Base-by-base conservation (phyloP, 2,329 filamentous ascomycete genomes). In the Pleurostoma richardsiae region DNA sequence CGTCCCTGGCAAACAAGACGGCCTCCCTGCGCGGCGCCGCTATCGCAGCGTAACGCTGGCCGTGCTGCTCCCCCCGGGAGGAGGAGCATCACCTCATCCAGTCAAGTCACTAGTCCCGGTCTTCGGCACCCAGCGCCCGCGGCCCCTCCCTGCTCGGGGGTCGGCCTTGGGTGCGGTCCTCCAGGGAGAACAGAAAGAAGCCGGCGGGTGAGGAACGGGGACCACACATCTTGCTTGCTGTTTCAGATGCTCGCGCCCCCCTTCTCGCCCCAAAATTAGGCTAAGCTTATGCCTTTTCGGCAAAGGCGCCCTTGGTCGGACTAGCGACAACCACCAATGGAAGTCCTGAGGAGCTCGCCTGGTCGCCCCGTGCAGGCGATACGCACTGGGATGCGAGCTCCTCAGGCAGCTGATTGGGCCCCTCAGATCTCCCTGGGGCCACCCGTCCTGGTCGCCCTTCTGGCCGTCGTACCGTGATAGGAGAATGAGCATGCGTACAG, bases 281-380 rank as follows among this genome's bases (percentile, higher is more conserved):
- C 59, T 59, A 59, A 59, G 55, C 56, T 56, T 51, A 58, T 44
- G 41, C 27, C 30, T 39, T 28, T 41, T 38, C 39, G 40, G 29
- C 36, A 40, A 36, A 36, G 33, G n/a, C 33, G 33, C n/a, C 19
- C 19, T 19, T 19, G 19, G 42, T 30, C 38, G 41, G 36, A 7
- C 41, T 10, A 55, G 42, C 54, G 52, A 49, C 52, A 47, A 49
- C 42, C 45, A 31, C 66, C 65, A 69, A 68, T 67, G 58, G 65
- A 30, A 41, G n/a, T 43, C 51, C 45, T 56, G 57, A 59, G 19
- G 56, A 58, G 50, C 59, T 56, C 10, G 39, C 54, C 33, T 36
- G 33, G 33, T 36, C 33, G 8, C n/a, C 55, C 52, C 29, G 29
- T 54, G 49, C 56, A 51, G 52, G 59, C 59, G 57, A 57, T 54